A percentile compares a stretch with the other conserved stretches of the same genome.
Conservation (phyloP, 169 alveolate species). For the Plasmodium knowlesi region DNA sequence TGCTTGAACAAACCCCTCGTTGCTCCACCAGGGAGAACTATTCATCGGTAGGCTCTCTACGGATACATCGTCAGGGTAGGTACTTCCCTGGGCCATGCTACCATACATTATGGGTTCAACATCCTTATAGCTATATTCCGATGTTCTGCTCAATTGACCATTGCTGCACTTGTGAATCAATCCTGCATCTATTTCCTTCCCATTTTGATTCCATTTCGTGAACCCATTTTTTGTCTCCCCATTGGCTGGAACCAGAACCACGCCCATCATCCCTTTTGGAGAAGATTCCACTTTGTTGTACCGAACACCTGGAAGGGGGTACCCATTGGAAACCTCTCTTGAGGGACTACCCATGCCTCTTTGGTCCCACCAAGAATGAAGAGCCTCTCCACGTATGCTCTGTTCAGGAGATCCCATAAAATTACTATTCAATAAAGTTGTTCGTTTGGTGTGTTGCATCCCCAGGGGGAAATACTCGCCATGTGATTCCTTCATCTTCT, state of each 20-base stretch:
- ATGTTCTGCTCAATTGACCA: conserved; percentile 10
- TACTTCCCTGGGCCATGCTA: not conserved
- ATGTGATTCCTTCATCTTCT: not conserved
- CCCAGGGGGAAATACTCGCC: not conserved
- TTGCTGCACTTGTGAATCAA: not conserved
- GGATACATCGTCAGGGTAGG: not conserved
- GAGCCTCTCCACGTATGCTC: not conserved
- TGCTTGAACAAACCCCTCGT: not conserved
- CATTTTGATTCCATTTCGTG: not conserved
- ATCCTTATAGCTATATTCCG: conserved; percentile 26
- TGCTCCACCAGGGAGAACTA: not conserved
- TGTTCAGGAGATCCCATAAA: not conserved
- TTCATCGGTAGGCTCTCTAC: not conserved
- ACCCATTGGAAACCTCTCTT: not conserved
- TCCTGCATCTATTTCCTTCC: not conserved
- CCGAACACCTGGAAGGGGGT: not conserved
- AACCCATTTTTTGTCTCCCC: not conserved
- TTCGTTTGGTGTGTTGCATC: not conserved
- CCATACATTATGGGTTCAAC: not conserved
- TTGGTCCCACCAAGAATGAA: not conserved
- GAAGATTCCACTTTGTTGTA: not conserved
- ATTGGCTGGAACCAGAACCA: not conserved
- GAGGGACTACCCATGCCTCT: not conserved
- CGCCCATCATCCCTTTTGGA: not conserved
- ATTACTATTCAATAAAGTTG: not conserved